A percentile compares a stretch with the other conserved stretches of the same genome.
These are phyloP conservation scores for Boechera retrofracta DNA, from an alignment of 345 rosid species.

Conservation along the genomic window DNA sequence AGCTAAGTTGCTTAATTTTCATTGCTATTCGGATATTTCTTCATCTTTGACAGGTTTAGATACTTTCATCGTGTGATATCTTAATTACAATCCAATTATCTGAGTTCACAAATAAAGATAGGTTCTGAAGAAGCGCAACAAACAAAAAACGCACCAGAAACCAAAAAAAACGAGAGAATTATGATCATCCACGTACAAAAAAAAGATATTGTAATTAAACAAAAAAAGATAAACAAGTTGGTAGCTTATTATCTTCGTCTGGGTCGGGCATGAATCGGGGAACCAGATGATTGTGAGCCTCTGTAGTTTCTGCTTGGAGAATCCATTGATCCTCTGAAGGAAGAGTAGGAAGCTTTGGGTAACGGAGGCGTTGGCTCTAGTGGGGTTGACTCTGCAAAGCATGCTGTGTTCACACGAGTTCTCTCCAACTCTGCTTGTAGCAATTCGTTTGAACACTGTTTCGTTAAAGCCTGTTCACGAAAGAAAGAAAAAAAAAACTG, in stretches of 20 bases:
- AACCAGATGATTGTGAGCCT: slow-evolving; percentile 54
- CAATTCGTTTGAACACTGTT: slow-evolving; percentile 80
- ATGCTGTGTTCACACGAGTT: slow-evolving; percentile 90
- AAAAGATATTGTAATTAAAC: background rate
- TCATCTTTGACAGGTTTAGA: background rate
- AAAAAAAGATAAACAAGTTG: background rate
- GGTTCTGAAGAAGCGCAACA: background rate
- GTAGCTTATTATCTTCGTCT: slow-evolving; percentile 54
- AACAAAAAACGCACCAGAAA: background rate
- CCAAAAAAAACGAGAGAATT: slow-evolving; percentile 5
- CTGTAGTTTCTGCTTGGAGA: slow-evolving; percentile 67
- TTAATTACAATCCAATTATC: slow-evolving; percentile 25
- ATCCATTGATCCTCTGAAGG: slow-evolving; percentile 69
- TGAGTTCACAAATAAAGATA: background rate
- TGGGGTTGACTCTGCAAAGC: slow-evolving; percentile 75
- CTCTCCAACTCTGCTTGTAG: slow-evolving; percentile 88
- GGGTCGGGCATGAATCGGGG: slow-evolving; percentile 65
- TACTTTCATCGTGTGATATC: slow-evolving; percentile 8
- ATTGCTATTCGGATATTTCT: background rate
- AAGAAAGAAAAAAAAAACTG: background rate
- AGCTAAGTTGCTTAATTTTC: slow-evolving; percentile 18
- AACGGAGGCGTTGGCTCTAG: slow-evolving; percentile 64
- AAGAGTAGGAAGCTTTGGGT: slow-evolving; percentile 67
- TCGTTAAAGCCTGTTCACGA: slow-evolving; percentile 69
- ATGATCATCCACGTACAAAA: slow-evolving; percentile 22